These are phyloP conservation scores for Monilinia laxa DNA, from an alignment of 2,329 filamentous ascomycete species.

Conservation along the genomic window DNA sequence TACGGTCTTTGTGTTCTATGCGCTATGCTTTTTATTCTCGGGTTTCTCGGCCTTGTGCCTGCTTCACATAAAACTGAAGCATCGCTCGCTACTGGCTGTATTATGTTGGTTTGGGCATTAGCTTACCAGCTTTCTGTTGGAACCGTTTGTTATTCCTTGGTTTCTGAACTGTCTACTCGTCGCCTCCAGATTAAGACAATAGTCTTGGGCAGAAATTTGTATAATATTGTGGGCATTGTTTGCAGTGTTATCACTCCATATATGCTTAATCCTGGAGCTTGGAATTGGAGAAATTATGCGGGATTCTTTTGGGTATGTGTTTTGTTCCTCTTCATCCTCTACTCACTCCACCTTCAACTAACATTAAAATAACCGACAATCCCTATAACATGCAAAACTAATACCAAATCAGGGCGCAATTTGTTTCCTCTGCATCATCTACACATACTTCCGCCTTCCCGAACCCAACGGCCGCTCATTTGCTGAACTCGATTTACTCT, in stretches of 20 bases:
- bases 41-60: slow-evolving; percentile 56
- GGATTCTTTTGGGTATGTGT: slow-evolving; percentile 61
- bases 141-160: slow-evolving; percentile 85
- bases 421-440: slow-evolving; percentile 54
- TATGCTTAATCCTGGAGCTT: slow-evolving; percentile 84
- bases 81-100: slow-evolving; percentile 43
- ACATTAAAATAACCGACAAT: too few species aligned
- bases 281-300: slow-evolving; percentile 85
- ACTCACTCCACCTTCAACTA: neutral
- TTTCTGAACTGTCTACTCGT: slow-evolving; percentile 78
- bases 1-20: slow-evolving; percentile 48
- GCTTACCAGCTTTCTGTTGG: slow-evolving; percentile 86
- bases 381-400: neutral
- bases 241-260: slow-evolving; percentile 82
- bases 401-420: slow-evolving; percentile 53
- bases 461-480: slow-evolving; percentile 80
- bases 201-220: slow-evolving; percentile 74
- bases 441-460: slow-evolving; percentile 78
- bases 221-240: slow-evolving; percentile 74
- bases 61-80: slow-evolving; percentile 31
- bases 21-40: slow-evolving; percentile 74
- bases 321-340: neutral
- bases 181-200: slow-evolving; percentile 89
- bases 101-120: slow-evolving; percentile 82
- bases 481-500: slow-evolving; percentile 82